Evolutionary conservation across 2,329 filamentous ascomycete species (phyloP).

Genomic region (Neonectria punicea): DNA sequence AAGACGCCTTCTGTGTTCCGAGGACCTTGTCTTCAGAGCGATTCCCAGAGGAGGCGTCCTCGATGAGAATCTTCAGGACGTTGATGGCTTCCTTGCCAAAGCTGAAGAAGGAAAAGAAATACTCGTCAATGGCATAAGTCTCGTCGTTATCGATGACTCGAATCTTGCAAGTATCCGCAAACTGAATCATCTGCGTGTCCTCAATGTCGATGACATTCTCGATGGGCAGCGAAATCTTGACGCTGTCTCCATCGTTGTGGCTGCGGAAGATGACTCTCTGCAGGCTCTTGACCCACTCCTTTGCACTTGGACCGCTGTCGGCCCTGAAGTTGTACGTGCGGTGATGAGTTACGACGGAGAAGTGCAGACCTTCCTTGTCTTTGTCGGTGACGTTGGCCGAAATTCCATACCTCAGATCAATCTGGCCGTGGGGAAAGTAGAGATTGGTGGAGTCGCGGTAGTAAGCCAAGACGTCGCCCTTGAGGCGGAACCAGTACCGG

Average conservation of each 20-base stretch:
- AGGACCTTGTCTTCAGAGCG: constrained; percentile 38
- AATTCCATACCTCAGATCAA: constrained; percentile 91
- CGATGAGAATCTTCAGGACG: constrained; percentile 78
- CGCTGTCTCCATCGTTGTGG: constrained; percentile 95
- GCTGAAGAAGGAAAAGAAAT: constrained; percentile 96
- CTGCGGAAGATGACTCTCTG: constrained; percentile 96
- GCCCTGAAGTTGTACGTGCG: constrained; percentile 89
- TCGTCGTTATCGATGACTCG: constrained; percentile 93
- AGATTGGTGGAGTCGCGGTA: constrained; percentile 84
- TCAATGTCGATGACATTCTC: constrained; percentile 92
- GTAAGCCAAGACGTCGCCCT: constrained; percentile 92
- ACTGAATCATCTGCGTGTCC: constrained; percentile 88
- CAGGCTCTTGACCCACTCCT: constrained; percentile 94
- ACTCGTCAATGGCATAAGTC: constrained; percentile 96
- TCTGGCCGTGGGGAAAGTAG: constrained; percentile 91
- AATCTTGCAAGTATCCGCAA: constrained; percentile 93
- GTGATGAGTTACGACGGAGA: constrained; percentile 83
- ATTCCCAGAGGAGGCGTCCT: constrained; percentile 65
- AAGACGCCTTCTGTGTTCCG: constrained; percentile 25
- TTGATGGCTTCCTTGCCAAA: constrained; percentile 85
- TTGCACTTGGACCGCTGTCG: constrained; percentile 87
- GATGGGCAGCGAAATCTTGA: constrained; percentile 93
- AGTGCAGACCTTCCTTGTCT: constrained; percentile 80
- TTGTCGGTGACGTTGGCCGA: constrained; percentile 83
- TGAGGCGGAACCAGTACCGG: constrained; percentile 92